A percentile compares a stretch with the other conserved stretches of the same genome.
Conservation (phyloP, 495 filamentous ascomycete genomes). For the Lasiosphaeriaceae sp. region DNA sequence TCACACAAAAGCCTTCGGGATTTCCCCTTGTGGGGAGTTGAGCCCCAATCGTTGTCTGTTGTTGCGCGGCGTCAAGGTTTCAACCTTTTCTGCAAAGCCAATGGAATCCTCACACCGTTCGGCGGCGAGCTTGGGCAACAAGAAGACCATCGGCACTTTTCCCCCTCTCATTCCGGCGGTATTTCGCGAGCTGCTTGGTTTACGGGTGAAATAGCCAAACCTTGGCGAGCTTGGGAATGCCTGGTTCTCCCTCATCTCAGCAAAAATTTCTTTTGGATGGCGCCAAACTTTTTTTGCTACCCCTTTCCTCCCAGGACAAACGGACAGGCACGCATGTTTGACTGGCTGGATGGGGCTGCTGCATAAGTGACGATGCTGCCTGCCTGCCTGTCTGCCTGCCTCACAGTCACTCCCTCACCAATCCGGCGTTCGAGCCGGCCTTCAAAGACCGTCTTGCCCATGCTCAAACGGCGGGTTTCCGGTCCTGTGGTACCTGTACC, state of each 20-base stretch:
- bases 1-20: neutral
- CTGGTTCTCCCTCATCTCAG: neutral
- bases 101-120: no score
- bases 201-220: no score
- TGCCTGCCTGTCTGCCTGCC: no score
- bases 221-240: no score
- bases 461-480: neutral
- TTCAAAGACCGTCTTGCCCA: neutral
- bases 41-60: neutral
- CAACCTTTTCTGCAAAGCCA: neutral
- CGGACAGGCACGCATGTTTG: neutral
- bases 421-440: neutral
- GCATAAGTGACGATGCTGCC: neutral
- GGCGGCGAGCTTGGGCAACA: no score
- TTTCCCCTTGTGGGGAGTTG: neutral
- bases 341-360: neutral
- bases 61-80: neutral
- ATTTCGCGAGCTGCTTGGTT: no score
- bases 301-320: neutral
- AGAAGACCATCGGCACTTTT: no score
- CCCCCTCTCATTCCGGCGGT: no score
- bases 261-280: neutral
- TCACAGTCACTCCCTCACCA: no score
- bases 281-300: neutral
- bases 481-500: neutral